Base-by-base conservation (phyloP, 2,329 filamentous ascomycete species). In the Trichothecium roseum region DNA sequence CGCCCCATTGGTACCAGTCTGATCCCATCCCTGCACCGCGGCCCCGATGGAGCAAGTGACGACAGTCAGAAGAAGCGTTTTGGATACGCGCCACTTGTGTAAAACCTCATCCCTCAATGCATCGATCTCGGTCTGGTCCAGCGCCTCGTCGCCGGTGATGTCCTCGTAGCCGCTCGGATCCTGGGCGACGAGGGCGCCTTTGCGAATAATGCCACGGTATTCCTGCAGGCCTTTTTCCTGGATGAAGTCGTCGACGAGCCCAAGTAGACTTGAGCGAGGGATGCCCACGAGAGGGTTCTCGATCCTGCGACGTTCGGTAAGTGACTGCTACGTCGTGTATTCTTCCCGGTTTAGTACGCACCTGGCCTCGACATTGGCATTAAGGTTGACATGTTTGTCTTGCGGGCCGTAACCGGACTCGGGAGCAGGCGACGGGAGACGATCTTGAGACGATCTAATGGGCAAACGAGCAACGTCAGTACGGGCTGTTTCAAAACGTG, bases 171-270 rank as follows among this genome's bases (percentile, higher is more conserved):
- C 64, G 8, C 62, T 60, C 0, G 81, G 81, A 45, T 80, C 74
- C 52, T 84, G 81, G 3, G 84, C 84, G 14, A 87, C 71, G 9
- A 89, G 64, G 4, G 83, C 84, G 24, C 81, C 84, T 47, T 79
- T 80, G 35, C 71, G 65, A 35, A 87, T 65, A 13, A 81, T 50
- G 4, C 62, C 57, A 3, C 74, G 57, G 43, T 80, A 67, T 36
- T 80, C 71, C 3, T 60, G 55, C 18, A 87, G 63, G 17, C 66
- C 66, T 44, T 80, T 72, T 29, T 68, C 58, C 12, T 62, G 59
- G 28, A 77, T 79, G 47, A 83, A 84, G n/a, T 63, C 61, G 35
- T 75, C 66, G 22, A 78, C 78, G 35, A 76, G 61, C 27, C 52
- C 50, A 37, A 77, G 55, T 7, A 78, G 64, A 63, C 62, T 43